Evolutionary conservation across 768 basidiomycete genomes (phyloP).

Genomic region (Guyanaporus albipodus): DNA sequence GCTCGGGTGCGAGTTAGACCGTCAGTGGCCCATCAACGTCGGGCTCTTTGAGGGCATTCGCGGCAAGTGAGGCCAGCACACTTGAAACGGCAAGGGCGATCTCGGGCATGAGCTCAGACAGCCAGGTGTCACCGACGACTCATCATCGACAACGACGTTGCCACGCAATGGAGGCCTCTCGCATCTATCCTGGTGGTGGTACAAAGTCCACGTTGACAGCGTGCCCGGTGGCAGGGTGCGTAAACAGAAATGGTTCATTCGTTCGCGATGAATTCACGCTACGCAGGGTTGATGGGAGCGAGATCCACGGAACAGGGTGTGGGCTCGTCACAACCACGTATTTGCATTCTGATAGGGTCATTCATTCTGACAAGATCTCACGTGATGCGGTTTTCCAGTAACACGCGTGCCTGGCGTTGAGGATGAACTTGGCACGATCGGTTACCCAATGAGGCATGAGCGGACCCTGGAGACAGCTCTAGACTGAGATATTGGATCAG

Average conservation of each 20-base stretch:
- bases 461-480: constrained; percentile 33
- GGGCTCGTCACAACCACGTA: constrained; percentile 19
- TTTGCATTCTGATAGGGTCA: constrained; percentile 29
- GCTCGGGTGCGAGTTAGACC: constrained; percentile 23
- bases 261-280: constrained; percentile 11
- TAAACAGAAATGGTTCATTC: constrained; percentile 17
- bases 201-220: constrained; percentile 19
- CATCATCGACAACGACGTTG: too few species aligned
- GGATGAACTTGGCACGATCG: constrained; percentile 22
- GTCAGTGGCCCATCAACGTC: too few species aligned
- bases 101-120: constrained; percentile 10
- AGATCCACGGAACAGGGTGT: constrained; percentile 21
- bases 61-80: too few species aligned
- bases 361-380: constrained; percentile 16
- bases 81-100: constrained; percentile 3
- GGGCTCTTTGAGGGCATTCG: too few species aligned
- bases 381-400: constrained; percentile 10
- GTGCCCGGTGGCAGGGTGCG: constrained; percentile 14
- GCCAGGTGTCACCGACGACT: too few species aligned
- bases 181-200: too few species aligned
- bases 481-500: constrained; percentile 28
- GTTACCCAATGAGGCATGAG: constrained; percentile 22
- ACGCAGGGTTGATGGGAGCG: constrained; percentile 21
- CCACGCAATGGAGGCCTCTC: too few species aligned
- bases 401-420: constrained; percentile 20